Base-by-base conservation (phyloP, 1,139 yeast species). In the Suhomyces wounanorum region DNA sequence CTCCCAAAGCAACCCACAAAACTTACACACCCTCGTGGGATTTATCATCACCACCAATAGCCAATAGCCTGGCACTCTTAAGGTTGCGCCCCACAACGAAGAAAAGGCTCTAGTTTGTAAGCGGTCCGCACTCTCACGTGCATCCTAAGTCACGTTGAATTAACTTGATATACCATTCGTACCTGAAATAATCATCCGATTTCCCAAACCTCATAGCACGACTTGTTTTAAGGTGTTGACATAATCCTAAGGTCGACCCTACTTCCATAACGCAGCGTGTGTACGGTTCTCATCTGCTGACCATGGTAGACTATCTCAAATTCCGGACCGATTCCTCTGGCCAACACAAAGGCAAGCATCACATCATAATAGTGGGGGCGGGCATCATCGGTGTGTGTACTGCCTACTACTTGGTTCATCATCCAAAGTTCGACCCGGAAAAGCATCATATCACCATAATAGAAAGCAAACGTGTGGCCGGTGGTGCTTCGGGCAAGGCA, bases 401-500 rank as follows among this genome's bases (percentile, higher is more conserved):
- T 1, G 98, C 98, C 1, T 94, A 89, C 69, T 94, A 85, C 62
- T 69, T 94, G 45, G 88, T 95, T 4, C 81, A 81, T 54, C 98
- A 94, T 66, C 94, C 96, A 5, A 78, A 79, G 51, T 94, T 85
- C 65, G 86, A 87, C 61, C 82, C 89, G 0, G 72, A 74, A 28
- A 85, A 82, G 52, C 84, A 88, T 63, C 91, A 89, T 61, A 88
- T 94, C 57, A 89, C 97, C 16, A 81, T 94, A n/a, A 68, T 94
- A 21, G 99, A 94, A 67, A 86, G 95, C 49, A 88, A 89, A 58
- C 78, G 96, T 61, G 96, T 94, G 3, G 99, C 98, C 0, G 96
- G 97, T 45, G 99, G 97, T 39, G 99, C 99, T 16, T 84, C 92
- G 39, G 99, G 99, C 50, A 94, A 94, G 62, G 99, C 99, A 3